Evolutionary conservation across 2,329 filamentous ascomycete genomes (phyloP).

Genomic region (Hypoxylon sp.): DNA sequence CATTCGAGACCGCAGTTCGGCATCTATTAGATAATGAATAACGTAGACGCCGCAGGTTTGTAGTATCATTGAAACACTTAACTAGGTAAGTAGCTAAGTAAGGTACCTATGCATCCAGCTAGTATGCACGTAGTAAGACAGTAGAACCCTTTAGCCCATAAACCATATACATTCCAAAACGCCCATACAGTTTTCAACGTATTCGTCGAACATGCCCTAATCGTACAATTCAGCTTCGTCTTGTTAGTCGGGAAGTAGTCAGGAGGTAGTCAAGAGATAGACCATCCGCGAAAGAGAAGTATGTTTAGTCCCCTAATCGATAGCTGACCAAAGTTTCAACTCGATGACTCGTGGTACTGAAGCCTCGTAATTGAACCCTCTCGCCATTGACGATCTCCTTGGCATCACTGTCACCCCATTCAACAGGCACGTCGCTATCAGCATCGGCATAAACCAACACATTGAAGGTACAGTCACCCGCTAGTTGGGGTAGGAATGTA

Average conservation of each 20-base stretch:
- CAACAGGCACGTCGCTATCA: slow-evolving; percentile 94
- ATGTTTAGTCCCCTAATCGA: slow-evolving; percentile 67
- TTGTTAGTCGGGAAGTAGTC: neutral
- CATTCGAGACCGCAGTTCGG: neutral
- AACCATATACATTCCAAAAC: slow-evolving; percentile 21
- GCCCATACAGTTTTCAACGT: slow-evolving; percentile 16
- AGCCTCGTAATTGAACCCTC: slow-evolving; percentile 94
- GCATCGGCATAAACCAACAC: slow-evolving; percentile 98
- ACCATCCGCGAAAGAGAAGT: neutral
- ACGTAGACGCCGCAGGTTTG: neutral
- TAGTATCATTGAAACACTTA: neutral
- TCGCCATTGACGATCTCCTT: slow-evolving; percentile 97
- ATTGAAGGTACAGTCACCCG: slow-evolving; percentile 98
- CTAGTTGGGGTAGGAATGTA: slow-evolving; percentile 93
- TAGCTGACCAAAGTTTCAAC: slow-evolving; percentile 98
- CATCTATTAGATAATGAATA: neutral
- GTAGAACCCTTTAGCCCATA: neutral
- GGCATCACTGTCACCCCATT: slow-evolving; percentile 98
- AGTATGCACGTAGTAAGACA: neutral
- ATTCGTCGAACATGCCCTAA: slow-evolving; percentile 1
- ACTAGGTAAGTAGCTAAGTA: neutral
- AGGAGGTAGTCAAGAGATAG: neutral
- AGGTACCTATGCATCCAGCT: neutral
- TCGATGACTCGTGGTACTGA: slow-evolving; percentile 93
- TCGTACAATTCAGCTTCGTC: slow-evolving; percentile 4